Evolutionary conservation across 2,329 filamentous ascomycete genomes (phyloP).

Genomic region (Calonectria ilicicola): DNA sequence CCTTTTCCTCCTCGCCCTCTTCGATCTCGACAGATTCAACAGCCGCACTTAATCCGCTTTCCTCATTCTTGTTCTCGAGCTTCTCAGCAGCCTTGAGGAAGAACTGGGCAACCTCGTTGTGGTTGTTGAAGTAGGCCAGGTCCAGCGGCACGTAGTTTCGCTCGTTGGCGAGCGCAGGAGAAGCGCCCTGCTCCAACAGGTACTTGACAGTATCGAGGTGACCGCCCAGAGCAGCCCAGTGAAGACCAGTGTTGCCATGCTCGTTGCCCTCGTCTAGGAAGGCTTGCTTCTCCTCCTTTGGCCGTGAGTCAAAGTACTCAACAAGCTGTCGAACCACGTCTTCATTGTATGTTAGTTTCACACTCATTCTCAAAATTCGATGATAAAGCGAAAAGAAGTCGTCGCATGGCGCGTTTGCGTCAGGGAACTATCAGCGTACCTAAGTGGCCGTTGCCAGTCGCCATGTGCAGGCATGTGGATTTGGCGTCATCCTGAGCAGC

Average conservation of each 20-base stretch:
- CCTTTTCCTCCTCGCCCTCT: constrained; percentile 46
- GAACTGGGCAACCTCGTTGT: constrained; percentile 73
- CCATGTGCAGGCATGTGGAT: constrained; percentile 91
- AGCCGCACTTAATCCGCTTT: constrained; percentile 55
- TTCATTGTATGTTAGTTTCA: constrained; percentile 37
- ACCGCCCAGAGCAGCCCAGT: constrained; percentile 94
- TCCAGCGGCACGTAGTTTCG: constrained; percentile 86
- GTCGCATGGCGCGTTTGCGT: accelerated
- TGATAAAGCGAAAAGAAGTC: neutral
- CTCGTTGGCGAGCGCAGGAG: constrained; percentile 82
- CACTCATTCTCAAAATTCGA: neutral
- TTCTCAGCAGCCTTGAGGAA: constrained; percentile 63
- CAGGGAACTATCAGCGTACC: constrained; percentile 62
- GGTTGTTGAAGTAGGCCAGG: constrained; percentile 77
- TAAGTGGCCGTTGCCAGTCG: constrained; percentile 87
- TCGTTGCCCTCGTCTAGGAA: constrained; percentile 79
- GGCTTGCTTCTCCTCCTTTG: constrained; percentile 56
- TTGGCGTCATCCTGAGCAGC: constrained; percentile 80
- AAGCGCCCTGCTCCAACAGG: constrained; percentile 81
- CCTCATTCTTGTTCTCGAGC: constrained; percentile 61
- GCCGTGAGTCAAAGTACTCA: constrained; percentile 54
- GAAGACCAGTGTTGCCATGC: constrained; percentile 89
- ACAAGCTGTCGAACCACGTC: constrained; percentile 60
- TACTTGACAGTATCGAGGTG: constrained; percentile 84
- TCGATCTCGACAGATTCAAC: constrained; percentile 54